Evolutionary conservation across 140 eudicot genomes (phyloP), one percentile per base, ranked within the genome.

Genomic region (Stevia rebaudiana): DNA sequence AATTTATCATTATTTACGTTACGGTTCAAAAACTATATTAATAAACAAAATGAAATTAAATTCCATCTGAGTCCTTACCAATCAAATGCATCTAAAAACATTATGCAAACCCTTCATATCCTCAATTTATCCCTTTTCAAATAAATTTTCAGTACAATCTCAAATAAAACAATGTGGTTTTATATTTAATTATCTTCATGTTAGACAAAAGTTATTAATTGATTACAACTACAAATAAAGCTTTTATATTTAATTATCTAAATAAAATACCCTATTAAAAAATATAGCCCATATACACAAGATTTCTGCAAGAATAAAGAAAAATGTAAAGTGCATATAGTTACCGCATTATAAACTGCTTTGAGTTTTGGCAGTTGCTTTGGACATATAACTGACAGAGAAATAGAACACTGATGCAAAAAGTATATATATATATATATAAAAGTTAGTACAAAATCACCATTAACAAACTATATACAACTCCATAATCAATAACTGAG

Each of bases 371-470:
- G 95, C 66, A 92, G 92, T 79, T 79, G 86, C 62, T 88, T 92
- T 8, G 98, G 98, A 74, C 89, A 92, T 42, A 92, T 82, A 62
- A 92, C 96, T 2, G 98, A 92, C 16, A 92, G 75, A 47, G 98
- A 87, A 78, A 83, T 75, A 6, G 84, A 81, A 66, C 91, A 72
- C 96, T 91, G 90, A 79, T 71, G 44, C 72, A 25, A 68, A 41
- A 58, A n/a, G n/a, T n/a, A n/a, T n/a, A n/a, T n/a, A n/a, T n/a
- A n/a, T n/a, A n/a, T n/a, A n/a, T n/a, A n/a, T n/a, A 44, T 18
- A 55, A 37, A 74, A 17, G 18, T 36, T 16, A 74, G 33, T 43
- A 69, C 35, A 50, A 9, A 44, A 25, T 19, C 40, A 62, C 42
- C 33, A 31, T 12, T 18, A 17, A 4, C 12, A 69, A 70, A 51